phyloP scores from a whole-genome alignment of 495 filamentous ascomycete species.

The Cercophora scortea region DNA sequence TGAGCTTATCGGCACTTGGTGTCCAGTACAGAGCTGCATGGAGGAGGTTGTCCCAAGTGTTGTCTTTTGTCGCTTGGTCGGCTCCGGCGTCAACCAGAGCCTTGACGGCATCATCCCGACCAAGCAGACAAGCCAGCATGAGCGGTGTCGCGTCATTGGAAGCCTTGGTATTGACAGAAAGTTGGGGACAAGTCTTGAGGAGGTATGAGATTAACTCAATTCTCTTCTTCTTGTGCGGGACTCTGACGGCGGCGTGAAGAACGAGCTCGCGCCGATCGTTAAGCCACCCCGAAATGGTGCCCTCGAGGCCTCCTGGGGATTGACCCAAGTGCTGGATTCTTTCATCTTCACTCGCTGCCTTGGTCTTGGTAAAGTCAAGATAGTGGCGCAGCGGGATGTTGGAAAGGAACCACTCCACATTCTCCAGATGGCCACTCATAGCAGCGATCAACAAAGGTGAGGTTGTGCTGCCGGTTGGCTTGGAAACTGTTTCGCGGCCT shows the following conservation, averaged over 20 bases:
- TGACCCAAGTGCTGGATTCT: constrained; percentile 47
- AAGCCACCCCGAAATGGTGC: constrained; percentile 54
- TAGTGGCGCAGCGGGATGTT: constrained; percentile 56
- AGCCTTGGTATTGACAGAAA: constrained; percentile 45
- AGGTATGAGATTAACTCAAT: constrained; percentile 54
- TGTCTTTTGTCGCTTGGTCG: constrained; percentile 51
- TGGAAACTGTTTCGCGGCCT: constrained; percentile 32
- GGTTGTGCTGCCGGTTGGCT: constrained; percentile 13
- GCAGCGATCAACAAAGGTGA: constrained; percentile 57
- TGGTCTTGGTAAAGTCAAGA: constrained; percentile 50
- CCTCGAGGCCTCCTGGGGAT: constrained; percentile 49
- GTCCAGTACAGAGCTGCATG: constrained; percentile 42
- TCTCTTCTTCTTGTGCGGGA: constrained; percentile 25
- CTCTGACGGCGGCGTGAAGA: constrained; percentile 58
- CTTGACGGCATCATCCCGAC: constrained; percentile 44
- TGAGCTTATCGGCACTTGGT: constrained; percentile 22
- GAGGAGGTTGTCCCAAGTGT: constrained; percentile 48
- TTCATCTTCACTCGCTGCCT: constrained; percentile 43
- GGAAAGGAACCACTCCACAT: constrained; percentile 62
- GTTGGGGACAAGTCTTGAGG: constrained; percentile 44
- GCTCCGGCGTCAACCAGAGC: constrained; percentile 56
- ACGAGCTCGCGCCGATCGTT: constrained; percentile 41
- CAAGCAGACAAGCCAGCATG: constrained; percentile 45
- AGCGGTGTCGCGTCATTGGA: constrained; percentile 52
- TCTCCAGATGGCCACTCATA: constrained; percentile 45